A percentile compares a stretch with the other conserved stretches of the same genome.
phyloP scores from a whole-genome alignment of 768 basidiomycete genomes.

The Phallus indusiatus region DNA sequence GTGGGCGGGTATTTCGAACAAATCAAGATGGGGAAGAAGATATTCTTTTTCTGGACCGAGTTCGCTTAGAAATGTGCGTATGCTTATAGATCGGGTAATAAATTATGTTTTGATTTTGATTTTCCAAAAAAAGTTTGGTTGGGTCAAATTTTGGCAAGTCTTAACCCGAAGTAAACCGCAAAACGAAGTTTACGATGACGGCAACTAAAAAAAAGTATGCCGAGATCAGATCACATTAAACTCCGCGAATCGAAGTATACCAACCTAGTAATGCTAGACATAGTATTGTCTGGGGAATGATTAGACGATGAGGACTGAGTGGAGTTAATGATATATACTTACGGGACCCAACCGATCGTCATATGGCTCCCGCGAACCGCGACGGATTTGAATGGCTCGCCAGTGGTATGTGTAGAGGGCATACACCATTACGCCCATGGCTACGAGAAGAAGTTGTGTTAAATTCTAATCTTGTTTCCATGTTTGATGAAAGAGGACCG shows the following conservation, averaged over 20 bases:
- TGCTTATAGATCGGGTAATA: no score
- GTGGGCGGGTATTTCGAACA: no score
- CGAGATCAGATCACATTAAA: not conserved
- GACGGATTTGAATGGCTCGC: conserved; percentile 87
- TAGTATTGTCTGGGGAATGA: conserved; percentile 53
- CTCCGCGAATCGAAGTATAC: conserved; percentile 15
- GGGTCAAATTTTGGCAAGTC: not conserved
- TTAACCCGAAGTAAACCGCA: conserved; percentile 53
- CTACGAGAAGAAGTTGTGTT: conserved; percentile 29
- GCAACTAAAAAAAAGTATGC: conserved; percentile 45
- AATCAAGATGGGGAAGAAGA: no score
- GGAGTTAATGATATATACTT: conserved; percentile 27
- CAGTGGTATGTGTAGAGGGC: conserved; percentile 94
- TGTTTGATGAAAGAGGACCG: not conserved
- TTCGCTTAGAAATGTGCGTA: no score
- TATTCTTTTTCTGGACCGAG: no score
- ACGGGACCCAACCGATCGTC: conserved; percentile 95
- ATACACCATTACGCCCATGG: conserved; percentile 96
- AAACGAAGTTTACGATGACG: conserved; percentile 74
- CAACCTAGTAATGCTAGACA: conserved; percentile 74
- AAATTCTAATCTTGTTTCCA: not conserved
- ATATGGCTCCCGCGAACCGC: conserved; percentile 88
- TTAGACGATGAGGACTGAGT: conserved; percentile 11
- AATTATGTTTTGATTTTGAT: no score
- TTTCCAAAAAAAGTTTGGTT: no score